A percentile compares a stretch with the other conserved stretches of the same genome.
Conservation (phyloP, 2,329 filamentous ascomycete species). For the Catunica adiposa region DNA sequence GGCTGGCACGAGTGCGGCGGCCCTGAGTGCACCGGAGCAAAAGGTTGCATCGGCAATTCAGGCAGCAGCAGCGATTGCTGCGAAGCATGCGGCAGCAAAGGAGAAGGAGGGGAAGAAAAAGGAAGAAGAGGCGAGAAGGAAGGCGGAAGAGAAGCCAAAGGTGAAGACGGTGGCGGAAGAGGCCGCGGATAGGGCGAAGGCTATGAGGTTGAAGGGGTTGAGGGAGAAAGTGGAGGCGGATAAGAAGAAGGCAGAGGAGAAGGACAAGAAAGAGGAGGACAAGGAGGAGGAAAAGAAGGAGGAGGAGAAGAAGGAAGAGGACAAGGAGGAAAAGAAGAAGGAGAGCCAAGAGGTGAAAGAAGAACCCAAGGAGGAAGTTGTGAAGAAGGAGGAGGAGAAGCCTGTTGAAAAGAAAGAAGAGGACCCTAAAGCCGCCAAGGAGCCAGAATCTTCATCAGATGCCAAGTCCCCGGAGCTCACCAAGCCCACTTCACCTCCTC, state of each 20-base stretch:
- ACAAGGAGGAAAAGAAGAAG: conserved; percentile 19
- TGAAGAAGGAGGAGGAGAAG: neutral
- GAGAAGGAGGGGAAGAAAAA: conserved; percentile 11
- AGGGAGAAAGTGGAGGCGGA: conserved; percentile 38
- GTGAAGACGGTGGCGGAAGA: conserved; percentile 45
- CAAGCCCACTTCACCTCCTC: neutral
- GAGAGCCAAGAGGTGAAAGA: conserved; percentile 13
- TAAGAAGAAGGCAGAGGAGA: conserved; percentile 16
- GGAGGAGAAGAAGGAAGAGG: conserved; percentile 16
- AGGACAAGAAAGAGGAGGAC: conserved; percentile 11
- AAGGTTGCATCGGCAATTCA: conserved; percentile 15
- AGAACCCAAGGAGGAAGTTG: no score
- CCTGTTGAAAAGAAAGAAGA: conserved; percentile 16
- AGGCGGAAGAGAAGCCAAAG: conserved; percentile 22
- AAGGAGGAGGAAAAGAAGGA: conserved; percentile 11
- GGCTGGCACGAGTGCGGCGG: conserved; percentile 14
- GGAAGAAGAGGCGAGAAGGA: conserved; percentile 16
- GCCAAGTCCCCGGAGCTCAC: neutral
- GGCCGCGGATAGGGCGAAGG: conserved; percentile 46
- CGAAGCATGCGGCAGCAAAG: conserved; percentile 14
- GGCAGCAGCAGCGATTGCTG: conserved; percentile 16
- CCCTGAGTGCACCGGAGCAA: conserved; percentile 14
- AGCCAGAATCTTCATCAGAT: neutral
- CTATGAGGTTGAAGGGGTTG: conserved; percentile 36
- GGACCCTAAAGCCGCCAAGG: neutral